phyloP scores from a whole-genome alignment of 2,329 filamentous ascomycete species.

The Cladosporium phlei region DNA sequence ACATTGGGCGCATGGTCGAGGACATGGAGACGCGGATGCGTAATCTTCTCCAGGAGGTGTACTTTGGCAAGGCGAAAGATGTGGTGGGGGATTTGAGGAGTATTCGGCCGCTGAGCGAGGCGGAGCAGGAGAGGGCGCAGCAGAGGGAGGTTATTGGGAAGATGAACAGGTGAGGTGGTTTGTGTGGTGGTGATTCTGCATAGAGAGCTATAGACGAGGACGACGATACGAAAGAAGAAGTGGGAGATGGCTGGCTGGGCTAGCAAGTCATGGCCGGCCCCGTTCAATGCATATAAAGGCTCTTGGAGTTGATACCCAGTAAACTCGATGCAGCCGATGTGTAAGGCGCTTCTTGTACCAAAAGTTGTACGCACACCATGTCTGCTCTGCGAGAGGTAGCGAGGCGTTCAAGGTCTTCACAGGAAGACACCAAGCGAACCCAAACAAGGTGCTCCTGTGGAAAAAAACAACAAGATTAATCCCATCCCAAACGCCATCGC shows the following conservation, averaged over 20 bases:
- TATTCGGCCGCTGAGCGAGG: constrained; percentile 76
- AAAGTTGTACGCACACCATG: no score
- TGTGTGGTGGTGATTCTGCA: background rate
- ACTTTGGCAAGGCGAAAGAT: constrained; percentile 99
- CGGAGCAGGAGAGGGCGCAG: constrained; percentile 74
- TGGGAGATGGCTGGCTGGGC: no score
- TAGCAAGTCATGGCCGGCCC: no score
- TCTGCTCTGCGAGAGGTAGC: no score
- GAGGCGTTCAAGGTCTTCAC: no score
- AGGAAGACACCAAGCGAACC: background rate
- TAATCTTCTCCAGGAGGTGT: constrained; percentile 95
- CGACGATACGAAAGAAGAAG: constrained; percentile 1
- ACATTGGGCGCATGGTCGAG: constrained; percentile 89
- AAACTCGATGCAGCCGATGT: no score
- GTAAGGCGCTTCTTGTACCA: no score
- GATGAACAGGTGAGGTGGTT: constrained; percentile 30
- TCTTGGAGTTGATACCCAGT: no score
- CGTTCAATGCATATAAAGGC: background rate
- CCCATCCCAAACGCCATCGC: constrained; percentile 5
- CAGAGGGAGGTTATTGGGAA: constrained; percentile 80
- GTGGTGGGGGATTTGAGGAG: constrained; percentile 93
- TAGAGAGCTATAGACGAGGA: background rate
- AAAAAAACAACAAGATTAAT: background rate
- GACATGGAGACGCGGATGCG: constrained; percentile 99
- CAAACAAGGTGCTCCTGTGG: background rate